Evolutionary conservation across 139 green algal genomes (phyloP).

Genomic region (Closterium sp.): DNA sequence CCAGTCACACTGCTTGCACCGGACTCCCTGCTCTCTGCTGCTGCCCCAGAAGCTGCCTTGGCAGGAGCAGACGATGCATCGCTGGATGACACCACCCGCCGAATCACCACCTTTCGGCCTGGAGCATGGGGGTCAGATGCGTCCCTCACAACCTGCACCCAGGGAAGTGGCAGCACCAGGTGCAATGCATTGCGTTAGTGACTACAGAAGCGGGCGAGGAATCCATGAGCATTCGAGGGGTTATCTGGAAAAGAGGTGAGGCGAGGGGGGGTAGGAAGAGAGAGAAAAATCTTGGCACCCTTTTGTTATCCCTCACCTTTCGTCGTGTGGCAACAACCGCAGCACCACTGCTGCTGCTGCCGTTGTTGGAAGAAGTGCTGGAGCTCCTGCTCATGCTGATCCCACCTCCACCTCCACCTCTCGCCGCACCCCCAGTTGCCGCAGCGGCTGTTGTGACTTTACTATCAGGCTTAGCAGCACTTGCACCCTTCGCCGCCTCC

Average conservation of each 20-base stretch:
- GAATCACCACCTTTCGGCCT: neutral
- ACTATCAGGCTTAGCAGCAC: neutral
- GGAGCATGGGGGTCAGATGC: neutral
- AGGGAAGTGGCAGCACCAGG: neutral
- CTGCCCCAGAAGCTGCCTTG: too few relatives aligned
- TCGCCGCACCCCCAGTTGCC: neutral
- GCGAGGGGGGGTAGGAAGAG: too few relatives aligned
- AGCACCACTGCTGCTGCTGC: neutral
- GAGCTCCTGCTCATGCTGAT: neutral
- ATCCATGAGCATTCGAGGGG: too few relatives aligned
- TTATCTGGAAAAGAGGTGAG: neutral
- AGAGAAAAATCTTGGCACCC: too few relatives aligned
- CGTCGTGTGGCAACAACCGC: neutral
- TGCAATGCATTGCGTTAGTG: neutral
- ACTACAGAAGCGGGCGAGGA: neutral
- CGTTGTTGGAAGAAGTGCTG: neutral
- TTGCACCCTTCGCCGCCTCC: neutral
- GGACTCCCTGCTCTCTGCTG: too few relatives aligned
- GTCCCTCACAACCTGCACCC: neutral
- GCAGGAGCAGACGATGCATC: neutral
- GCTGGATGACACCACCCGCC: neutral
- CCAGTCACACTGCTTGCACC: too few relatives aligned
- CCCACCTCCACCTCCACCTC: neutral
- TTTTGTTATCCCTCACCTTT: neutral
- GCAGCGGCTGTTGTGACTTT: neutral